Percentiles rank a stretch among this genome's conserved stretches.
phyloP scores from a whole-genome alignment of 1,284 basidiomycete genomes.

The Boletus semigastroideus region DNA sequence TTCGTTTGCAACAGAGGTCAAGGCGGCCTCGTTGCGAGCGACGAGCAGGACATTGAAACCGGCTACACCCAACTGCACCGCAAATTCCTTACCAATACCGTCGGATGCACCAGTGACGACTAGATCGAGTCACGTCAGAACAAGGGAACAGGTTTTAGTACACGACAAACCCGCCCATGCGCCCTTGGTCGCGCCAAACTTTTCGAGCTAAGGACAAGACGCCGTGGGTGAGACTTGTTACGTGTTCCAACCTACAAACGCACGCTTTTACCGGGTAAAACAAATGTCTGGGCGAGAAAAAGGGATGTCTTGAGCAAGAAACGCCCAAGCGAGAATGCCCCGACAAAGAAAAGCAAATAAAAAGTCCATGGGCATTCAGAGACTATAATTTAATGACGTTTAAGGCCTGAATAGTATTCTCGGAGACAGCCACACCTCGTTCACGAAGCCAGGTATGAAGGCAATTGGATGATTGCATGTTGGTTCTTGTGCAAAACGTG shows the following conservation, averaged over 20 bases:
- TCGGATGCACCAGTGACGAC: slow-evolving; percentile 82
- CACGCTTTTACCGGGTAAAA: slow-evolving; percentile 71
- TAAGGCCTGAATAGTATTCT: background rate
- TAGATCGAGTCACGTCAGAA: slow-evolving; percentile 26
- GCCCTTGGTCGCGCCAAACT: slow-evolving; percentile 78
- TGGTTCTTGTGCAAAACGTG: background rate
- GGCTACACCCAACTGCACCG: slow-evolving; percentile 73
- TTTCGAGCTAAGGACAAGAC: slow-evolving; percentile 58
- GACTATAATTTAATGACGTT: slow-evolving; percentile 10
- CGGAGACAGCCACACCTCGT: slow-evolving; percentile 14
- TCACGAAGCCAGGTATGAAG: slow-evolving; percentile 21
- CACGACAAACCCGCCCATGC: slow-evolving; percentile 69
- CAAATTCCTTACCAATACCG: slow-evolving; percentile 89
- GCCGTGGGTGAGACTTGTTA: slow-evolving; percentile 6
- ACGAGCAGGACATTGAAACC: slow-evolving; percentile 92
- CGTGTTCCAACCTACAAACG: slow-evolving; percentile 23
- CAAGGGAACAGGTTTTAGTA: background rate
- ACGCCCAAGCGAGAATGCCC: slow-evolving; percentile 51
- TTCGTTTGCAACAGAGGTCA: slow-evolving; percentile 71
- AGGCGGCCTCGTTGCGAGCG: slow-evolving; percentile 71
- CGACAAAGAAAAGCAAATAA: slow-evolving; percentile 42
- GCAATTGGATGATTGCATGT: slow-evolving; percentile 9
- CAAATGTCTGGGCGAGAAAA: slow-evolving; percentile 67
- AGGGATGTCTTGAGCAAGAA: slow-evolving; percentile 57
- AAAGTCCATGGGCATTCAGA: slow-evolving; percentile 23